Conservation (phyloP, 805 yeast genomes). For the Candida xyloterini region DNA sequence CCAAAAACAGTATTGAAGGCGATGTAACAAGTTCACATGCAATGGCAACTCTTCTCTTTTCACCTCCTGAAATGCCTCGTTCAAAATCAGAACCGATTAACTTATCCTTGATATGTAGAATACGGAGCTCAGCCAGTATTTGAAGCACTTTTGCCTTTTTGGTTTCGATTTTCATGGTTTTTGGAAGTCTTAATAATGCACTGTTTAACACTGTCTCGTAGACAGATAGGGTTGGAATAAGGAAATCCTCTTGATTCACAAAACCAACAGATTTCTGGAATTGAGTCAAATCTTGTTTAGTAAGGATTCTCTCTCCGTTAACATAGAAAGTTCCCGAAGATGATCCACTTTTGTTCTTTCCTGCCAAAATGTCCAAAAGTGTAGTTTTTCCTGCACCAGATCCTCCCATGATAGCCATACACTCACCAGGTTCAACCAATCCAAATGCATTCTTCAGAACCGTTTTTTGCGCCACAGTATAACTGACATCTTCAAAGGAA, state of each 20-base stretch:
- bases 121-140: conserved; percentile 81
- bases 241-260: conserved; percentile 92
- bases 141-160: conserved; percentile 80
- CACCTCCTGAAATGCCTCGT: conserved; percentile 93
- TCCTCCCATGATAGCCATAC: conserved; percentile 96
- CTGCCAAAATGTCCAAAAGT: conserved; percentile 84
- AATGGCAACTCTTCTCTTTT: conserved; percentile 85
- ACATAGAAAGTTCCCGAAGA: conserved; percentile 66
- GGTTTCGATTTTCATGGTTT: conserved; percentile 66
- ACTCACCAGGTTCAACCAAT: conserved; percentile 78
- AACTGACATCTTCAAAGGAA: conserved; percentile 70
- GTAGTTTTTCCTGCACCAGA: conserved; percentile 99
- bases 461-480: conserved; percentile 48
- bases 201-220: conserved; percentile 93
- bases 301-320: conserved; percentile 56
- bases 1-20: conserved; percentile 77
- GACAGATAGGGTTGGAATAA: conserved; percentile 90
- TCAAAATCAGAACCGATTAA: conserved; percentile 85
- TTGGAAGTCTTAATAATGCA: conserved; percentile 84
- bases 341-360: conserved; percentile 75
- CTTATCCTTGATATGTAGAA: conserved; percentile 76
- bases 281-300: conserved; percentile 35
- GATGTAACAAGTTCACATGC: conserved; percentile 92
- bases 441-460: conserved; percentile 72
- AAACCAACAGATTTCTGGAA: conserved; percentile 78